A percentile compares a stretch with the other conserved stretches of the same genome.
Conservation (phyloP, 78 protist species). For the Planoprotostelium fungivorum region DNA sequence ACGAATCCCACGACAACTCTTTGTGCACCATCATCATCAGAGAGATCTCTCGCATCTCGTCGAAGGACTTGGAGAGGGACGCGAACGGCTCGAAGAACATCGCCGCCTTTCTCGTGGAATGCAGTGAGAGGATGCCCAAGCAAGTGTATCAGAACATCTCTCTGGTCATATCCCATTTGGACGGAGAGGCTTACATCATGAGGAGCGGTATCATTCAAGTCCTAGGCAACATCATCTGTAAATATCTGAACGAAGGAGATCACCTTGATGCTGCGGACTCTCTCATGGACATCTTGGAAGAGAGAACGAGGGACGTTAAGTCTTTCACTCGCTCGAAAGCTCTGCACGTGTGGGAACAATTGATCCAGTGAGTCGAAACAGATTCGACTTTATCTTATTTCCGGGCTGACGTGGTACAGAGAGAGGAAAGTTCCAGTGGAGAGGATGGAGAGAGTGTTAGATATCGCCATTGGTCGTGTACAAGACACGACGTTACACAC, state of each 20-base stretch:
- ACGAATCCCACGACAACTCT: background rate
- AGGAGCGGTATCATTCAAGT: slow-evolving; percentile 46
- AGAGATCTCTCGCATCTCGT: background rate
- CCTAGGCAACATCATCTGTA: slow-evolving; percentile 11
- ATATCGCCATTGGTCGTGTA: slow-evolving; percentile 17
- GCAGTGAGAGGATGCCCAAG: background rate
- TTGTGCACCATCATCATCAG: background rate
- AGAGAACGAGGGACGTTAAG: slow-evolving; percentile 14
- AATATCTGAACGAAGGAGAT: background rate
- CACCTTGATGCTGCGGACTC: background rate
- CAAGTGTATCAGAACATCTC: background rate
- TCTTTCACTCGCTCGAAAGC: slow-evolving; percentile 21
- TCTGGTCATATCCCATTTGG: background rate
- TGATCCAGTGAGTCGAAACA: background rate
- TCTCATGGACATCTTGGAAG: slow-evolving; percentile 12
- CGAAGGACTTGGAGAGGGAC: background rate
- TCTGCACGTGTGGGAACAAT: slow-evolving; percentile 3
- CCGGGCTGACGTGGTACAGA: background rate
- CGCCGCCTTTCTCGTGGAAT: background rate
- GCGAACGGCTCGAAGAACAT: background rate
- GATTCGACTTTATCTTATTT: background rate
- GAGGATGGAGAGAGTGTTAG: background rate
- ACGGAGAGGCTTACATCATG: slow-evolving; percentile 29
- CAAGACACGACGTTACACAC: slow-evolving; percentile 18
- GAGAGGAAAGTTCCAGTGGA: background rate